phyloP scores from a whole-genome alignment of 208 protist genomes.

The Vickermania ingenoplastis region DNA sequence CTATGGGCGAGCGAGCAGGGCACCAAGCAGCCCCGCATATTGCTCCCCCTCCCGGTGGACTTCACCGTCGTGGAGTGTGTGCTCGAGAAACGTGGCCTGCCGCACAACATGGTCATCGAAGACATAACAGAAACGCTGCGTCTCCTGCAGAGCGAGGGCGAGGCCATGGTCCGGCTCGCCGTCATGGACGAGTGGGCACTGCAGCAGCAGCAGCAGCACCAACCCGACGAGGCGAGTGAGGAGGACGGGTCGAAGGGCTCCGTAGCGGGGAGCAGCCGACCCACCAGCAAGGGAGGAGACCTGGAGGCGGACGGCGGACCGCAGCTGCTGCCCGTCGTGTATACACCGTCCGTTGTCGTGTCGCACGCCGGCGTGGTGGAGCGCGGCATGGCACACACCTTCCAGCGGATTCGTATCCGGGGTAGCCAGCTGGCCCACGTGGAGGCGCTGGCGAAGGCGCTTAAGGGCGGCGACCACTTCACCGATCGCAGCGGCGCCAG shows the following conservation, averaged over 20 bases:
- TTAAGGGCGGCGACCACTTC: conserved; percentile 52
- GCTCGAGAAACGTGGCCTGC: conserved; percentile 71
- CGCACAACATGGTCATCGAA: conserved; percentile 76
- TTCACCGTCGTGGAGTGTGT: conserved; percentile 76
- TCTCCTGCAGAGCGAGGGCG: conserved; percentile 55
- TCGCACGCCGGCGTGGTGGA: conserved; percentile 76
- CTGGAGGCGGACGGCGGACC: conserved; percentile 1
- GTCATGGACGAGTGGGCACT: conserved; percentile 31
- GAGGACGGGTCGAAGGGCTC: background rate
- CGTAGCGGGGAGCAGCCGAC: background rate
- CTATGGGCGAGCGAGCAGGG: background rate
- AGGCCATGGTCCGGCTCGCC: conserved; percentile 60
- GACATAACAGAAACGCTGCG: conserved; percentile 61
- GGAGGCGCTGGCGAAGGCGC: conserved; percentile 39
- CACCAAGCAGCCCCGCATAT: conserved; percentile 4
- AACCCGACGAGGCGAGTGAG: background rate
- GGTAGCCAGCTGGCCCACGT: conserved; percentile 75
- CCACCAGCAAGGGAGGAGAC: no score
- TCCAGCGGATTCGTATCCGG: conserved; percentile 80
- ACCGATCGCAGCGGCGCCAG: conserved; percentile 23
- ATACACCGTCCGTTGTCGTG: conserved; percentile 73
- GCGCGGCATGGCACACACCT: conserved; percentile 58
- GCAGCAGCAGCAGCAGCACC: conserved; percentile 7
- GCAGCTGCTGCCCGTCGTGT: conserved; percentile 64
- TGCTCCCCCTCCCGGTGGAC: conserved; percentile 46